Percentiles rank a stretch among this genome's conserved stretches.
phyloP scores from a whole-genome alignment of 2,329 filamentous ascomycete genomes.

The Aspergillus neoniger region DNA sequence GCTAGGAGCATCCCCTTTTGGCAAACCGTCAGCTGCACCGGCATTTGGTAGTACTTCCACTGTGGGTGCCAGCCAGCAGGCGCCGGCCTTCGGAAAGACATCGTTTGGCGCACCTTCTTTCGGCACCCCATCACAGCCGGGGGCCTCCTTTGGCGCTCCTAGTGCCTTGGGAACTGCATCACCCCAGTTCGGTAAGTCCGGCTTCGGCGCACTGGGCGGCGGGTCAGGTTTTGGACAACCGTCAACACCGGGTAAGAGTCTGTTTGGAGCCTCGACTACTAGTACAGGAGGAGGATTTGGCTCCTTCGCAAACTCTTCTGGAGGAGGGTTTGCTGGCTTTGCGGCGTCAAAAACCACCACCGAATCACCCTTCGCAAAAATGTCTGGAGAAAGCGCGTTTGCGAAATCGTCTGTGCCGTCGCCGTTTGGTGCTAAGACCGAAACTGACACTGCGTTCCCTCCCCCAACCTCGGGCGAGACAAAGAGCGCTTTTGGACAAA shows the following conservation, averaged over 20 bases:
- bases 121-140: constrained; percentile 33
- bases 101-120: constrained; percentile 34
- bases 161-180: constrained; percentile 33
- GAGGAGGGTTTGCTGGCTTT: constrained; percentile 29
- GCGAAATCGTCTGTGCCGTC: constrained; percentile 31
- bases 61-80: constrained; percentile 26
- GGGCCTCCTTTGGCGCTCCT: constrained; percentile 38
- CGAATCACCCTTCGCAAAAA: constrained; percentile 32
- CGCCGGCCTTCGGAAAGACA: constrained; percentile 41
- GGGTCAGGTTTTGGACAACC: constrained; percentile 35
- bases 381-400: constrained; percentile 30
- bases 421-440: constrained; percentile 31
- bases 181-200: constrained; percentile 38
- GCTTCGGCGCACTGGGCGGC: constrained; percentile 27
- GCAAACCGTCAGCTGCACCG: constrained; percentile 28
- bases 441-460: constrained; percentile 29
- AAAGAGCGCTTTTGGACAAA: constrained; percentile 33
- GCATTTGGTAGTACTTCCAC: constrained; percentile 33
- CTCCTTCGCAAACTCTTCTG: constrained; percentile 31
- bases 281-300: constrained; percentile 37
- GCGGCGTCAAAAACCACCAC: constrained; percentile 25
- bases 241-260: constrained; percentile 28
- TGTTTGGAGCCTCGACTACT: constrained; percentile 26
- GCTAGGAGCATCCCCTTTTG: constrained; percentile 31
- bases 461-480: constrained; percentile 29